Evolutionary conservation across 345 rosid species (phyloP), one percentile per base, ranked within the genome.

Genomic region (Euphorbia peplus): DNA sequence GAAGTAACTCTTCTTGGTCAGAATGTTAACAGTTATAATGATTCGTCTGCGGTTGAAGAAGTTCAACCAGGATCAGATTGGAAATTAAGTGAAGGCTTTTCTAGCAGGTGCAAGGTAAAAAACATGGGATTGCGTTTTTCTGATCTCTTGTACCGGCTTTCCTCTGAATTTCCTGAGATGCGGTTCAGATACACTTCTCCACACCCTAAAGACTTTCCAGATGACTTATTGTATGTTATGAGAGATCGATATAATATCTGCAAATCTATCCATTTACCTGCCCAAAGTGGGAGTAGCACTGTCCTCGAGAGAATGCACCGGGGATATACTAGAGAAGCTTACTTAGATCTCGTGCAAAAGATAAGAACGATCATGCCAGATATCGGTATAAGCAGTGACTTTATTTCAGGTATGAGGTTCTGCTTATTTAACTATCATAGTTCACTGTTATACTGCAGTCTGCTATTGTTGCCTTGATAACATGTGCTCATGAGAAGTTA

Each of bases 121-220:
- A 82, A 83, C 18, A 78, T 82, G 86, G 99, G 97, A 61, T 78
- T 89, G 63, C 83, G 96, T 14, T 91, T 93, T 76, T 85, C 96
- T 22, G 96, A 95, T 85, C 99, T 95, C 67, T 80, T 95, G 71
- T 93, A 91, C 62, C 48, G 82, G 26, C 96, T 95, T 71, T 87
- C 99, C 29, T 8, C 72, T n/a, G 91, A 88, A 76, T 93, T 84
- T 75, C 96, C 96, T n/a, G 97, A 95, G 75, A 93, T 89, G 86
- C 80, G 98, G 70, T 93, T 93, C 78, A 84, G 96, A 87, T 93
- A 82, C 83, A 93, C 98, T 25, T 93, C 98, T 1, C 98, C 95
- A 30, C 97, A 95, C 74, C 96, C 97, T 62, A 95, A 95, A 76
- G 99, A 91, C 83, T 91, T 82, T 70, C 96, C 97, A 0, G 96